These are phyloP conservation scores for Tillandsia fasciculata DNA, from an alignment of 176 grass and related monocot species.

Conservation along the genomic window DNA sequence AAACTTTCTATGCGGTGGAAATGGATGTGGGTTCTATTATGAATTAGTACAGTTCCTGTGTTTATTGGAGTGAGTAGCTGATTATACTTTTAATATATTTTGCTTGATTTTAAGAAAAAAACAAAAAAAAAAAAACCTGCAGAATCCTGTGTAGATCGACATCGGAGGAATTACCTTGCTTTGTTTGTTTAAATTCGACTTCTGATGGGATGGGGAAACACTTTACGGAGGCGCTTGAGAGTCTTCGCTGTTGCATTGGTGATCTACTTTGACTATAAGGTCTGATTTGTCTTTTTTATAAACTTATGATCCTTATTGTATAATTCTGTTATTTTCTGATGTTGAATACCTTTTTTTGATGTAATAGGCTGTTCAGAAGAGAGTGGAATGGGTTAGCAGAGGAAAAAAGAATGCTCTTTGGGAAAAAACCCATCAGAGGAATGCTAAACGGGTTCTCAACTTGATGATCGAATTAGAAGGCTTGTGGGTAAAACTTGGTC, in stretches of 20 bases:
- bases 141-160: neutral
- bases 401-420: slow-evolving; percentile 49
- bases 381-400: slow-evolving; percentile 65
- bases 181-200: slow-evolving; percentile 3
- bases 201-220: slow-evolving; percentile 82
- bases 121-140: neutral
- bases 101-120: neutral
- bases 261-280: slow-evolving; percentile 90
- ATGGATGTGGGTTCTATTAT: no score
- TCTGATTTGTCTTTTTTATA: slow-evolving; percentile 5
- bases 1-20: no score
- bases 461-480: slow-evolving; percentile 92
- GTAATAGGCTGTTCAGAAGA: slow-evolving; percentile 68
- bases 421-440: slow-evolving; percentile 71
- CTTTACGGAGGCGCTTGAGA: slow-evolving; percentile 54
- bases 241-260: slow-evolving; percentile 63
- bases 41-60: no score
- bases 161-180: neutral
- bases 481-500: slow-evolving; percentile 92
- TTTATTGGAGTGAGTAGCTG: neutral
- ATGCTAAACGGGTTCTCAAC: slow-evolving; percentile 78
- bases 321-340: neutral
- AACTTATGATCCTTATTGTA: neutral
- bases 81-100: neutral
- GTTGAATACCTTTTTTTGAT: slow-evolving; percentile 4